Base-by-base conservation (phyloP, 345 rosid genomes). In the Laguncularia racemosa region DNA sequence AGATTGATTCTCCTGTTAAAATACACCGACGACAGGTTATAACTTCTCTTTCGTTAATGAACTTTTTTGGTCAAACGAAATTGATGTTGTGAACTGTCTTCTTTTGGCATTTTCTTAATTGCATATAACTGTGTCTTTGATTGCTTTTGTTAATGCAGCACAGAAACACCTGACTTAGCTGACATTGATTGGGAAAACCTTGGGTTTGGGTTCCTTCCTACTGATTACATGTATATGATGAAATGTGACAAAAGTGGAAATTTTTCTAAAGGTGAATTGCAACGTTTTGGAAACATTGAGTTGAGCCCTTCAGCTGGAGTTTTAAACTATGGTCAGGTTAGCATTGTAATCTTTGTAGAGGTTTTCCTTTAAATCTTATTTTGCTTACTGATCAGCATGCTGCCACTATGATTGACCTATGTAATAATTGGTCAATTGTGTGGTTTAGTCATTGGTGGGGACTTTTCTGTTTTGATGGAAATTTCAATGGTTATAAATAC, bases 301-400 rank as follows among this genome's bases (percentile, higher is more conserved):
- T 55, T 93, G 68, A 85, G 65, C 67, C 99, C 97, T 12, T 86
- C 95, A 10, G 85, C 99, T 40, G 96, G 90, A 20, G 88, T 93
- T 14, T 74, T 93, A 67, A 93, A 89, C 65, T 93, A 89, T 79
- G 97, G 96, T 66, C 97, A 93, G 95, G 99, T 91, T 69, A 45
- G 63, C 9, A 9, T 47, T 58, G 19, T 46, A 58, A 11, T 44
- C 13, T 51, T 58, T 14, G 15, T 20, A 50, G 1, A 44, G 17
- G 67, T 14, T 11, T 4, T n/a, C 15, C n/a, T 55, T 13, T 55
- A 21, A 20, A 47, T 57, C 33, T 46, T 53, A 8, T 62, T 13
- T 21, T 23, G 40, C 40, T 33, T 33, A 9, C 40, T 33, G 11
- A 33, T 33, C 11, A 9, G 9, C 40, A 33, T 4, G 40, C 40